These are phyloP conservation scores for Lecanosticta acicola DNA, from an alignment of 2,329 filamentous ascomycete species.

Conservation along the genomic window DNA sequence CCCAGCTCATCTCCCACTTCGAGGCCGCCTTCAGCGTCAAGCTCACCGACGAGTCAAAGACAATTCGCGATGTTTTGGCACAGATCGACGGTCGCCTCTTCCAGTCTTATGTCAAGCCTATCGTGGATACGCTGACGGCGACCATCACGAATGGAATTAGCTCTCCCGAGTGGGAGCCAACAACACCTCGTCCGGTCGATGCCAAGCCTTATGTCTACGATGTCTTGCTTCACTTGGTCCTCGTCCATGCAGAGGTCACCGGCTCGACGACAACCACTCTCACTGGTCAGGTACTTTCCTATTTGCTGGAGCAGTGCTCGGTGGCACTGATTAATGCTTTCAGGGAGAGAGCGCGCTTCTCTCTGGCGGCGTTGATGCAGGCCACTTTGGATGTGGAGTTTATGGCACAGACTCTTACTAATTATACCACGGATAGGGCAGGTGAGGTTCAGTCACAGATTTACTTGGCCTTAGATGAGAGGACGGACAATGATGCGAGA, in stretches of 20 bases:
- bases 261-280: slow-evolving; percentile 59
- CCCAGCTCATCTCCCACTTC: slow-evolving; percentile 83
- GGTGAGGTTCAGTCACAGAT: slow-evolving; percentile 80
- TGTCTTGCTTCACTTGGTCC: slow-evolving; percentile 74
- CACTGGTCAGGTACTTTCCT: slow-evolving; percentile 74
- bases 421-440: slow-evolving; percentile 80
- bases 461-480: slow-evolving; percentile 81
- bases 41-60: slow-evolving; percentile 86
- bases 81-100: slow-evolving; percentile 92
- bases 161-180: slow-evolving; percentile 56
- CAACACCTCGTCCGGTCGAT: slow-evolving; percentile 55
- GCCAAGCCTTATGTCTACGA: slow-evolving; percentile 88
- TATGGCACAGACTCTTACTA: slow-evolving; percentile 82
- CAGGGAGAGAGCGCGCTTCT: slow-evolving; percentile 57
- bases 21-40: slow-evolving; percentile 92
- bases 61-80: slow-evolving; percentile 79
- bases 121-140: slow-evolving; percentile 60
- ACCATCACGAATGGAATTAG: slow-evolving; percentile 70
- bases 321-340: slow-evolving; percentile 78
- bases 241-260: slow-evolving; percentile 65
- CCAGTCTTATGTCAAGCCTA: slow-evolving; percentile 80
- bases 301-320: slow-evolving; percentile 77
- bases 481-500: slow-evolving; percentile 82
- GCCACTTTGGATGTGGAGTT: slow-evolving; percentile 97
- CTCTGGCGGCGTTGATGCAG: slow-evolving; percentile 82